Conservation (phyloP, 2,329 filamentous ascomycete species). For the Colletotrichum ledebouriae region DNA sequence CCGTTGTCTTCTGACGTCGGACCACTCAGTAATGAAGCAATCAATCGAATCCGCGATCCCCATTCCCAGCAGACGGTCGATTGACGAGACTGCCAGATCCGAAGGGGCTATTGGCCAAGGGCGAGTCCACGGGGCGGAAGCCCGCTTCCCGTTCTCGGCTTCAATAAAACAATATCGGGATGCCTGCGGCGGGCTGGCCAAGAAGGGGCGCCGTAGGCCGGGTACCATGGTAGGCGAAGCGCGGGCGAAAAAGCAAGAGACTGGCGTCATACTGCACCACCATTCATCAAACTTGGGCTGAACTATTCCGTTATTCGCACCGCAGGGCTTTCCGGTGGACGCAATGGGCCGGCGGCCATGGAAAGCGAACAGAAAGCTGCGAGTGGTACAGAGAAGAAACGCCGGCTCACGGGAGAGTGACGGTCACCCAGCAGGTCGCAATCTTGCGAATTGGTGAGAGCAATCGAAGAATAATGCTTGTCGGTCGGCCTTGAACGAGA, state of each 20-base stretch:
- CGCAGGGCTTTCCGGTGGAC: constrained; percentile 17
- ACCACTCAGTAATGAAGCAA: constrained; percentile 20
- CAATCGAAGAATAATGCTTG: constrained; percentile 31
- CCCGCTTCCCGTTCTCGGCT: constrained; percentile 21
- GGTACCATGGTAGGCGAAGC: constrained; percentile 4
- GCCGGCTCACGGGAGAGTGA: constrained; percentile 13
- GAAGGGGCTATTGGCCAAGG: constrained; percentile 11
- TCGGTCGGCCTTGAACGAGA: constrained; percentile 8
- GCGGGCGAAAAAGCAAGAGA: constrained; percentile 6
- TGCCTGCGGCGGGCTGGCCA: constrained; percentile 24
- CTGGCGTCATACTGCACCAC: constrained; percentile 36
- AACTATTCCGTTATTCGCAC: constrained; percentile 7
- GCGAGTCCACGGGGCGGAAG: constrained; percentile 9
- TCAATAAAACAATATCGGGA: constrained; percentile 32
- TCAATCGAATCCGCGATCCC: constrained; percentile 21
- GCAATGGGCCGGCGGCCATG: constrained; percentile 16
- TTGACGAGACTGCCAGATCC: constrained; percentile 26
- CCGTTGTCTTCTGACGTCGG: constrained; percentile 5
- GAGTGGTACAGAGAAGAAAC: constrained; percentile 1
- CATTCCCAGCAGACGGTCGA: constrained; percentile 6
- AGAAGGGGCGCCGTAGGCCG: constrained; percentile 8
- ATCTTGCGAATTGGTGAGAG: constrained; percentile 32
- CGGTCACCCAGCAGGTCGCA: constrained; percentile 5
- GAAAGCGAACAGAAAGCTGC: constrained; percentile 11
- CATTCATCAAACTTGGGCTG: constrained; percentile 21